Base-by-base conservation (phyloP, 495 filamentous ascomycete species). In the Penicillium mononematosum region DNA sequence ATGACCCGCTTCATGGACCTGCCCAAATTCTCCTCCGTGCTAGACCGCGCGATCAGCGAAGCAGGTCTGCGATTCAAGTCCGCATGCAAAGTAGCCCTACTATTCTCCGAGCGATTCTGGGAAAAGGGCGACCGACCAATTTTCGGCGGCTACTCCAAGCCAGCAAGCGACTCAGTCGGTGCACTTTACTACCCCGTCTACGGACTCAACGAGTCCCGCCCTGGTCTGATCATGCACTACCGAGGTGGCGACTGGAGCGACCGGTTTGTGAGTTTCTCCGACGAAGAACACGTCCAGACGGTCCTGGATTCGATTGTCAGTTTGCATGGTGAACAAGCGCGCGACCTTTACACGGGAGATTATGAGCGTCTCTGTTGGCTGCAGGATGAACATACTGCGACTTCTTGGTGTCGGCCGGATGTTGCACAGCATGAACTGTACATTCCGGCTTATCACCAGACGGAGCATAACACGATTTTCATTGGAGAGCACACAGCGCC, bases 401-500 rank as follows among this genome's bases (percentile, higher is more conserved):
- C 71, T 6, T 63, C 72, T 25, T 87, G 84, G 85, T 78, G 78
- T 9, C 56, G 62, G 7, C 85, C 85, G 2, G 62, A 63, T n/a
- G 60, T 81, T 0, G 83, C 82, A 0, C 79, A 85, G 72, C 84
- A 88, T 56, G 66, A 81, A 71, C 53, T 88, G 42, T 88, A 86
- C 68, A 73, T 88, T 38, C 86, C 86, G 0, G 81, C 85, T 60
- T 88, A 83, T 59, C 87, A 83, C 56, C 75, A 84, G 64, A 88
- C 84, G 0, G 82, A 87, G 60, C 78, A 81, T 54, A 79, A 80
- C 62, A 81, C 83, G 55, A 81, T 88, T 34, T 88, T 88, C 52
- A 71, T 88, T 2, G 85, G 85, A 11, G 85, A 88, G 72, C 85
- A 88, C 63, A 88, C 85, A 3, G 79, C 78, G 24, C 86, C 83